Base-by-base conservation (phyloP, 495 filamentous ascomycete genomes). In the Halenospora varia region DNA sequence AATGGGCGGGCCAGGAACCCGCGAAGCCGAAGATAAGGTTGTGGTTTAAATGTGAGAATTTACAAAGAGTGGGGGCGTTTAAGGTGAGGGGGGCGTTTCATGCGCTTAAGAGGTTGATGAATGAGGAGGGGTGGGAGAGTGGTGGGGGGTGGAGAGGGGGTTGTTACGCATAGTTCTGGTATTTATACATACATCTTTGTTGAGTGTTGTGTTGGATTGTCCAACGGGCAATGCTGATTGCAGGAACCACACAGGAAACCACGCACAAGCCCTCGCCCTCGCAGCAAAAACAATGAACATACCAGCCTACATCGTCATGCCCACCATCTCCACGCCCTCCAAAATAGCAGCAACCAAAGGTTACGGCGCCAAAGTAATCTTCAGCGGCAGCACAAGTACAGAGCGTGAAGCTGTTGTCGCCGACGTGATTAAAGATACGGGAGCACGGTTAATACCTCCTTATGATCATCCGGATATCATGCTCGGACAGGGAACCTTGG, bases 21-120 rank as follows among this genome's bases (percentile, higher is more conserved):
- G 83, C 84, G 10, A 70, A 64, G 10, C 90, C 91, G 0, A 81
- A 73, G 24, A 77, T 96, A 35, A 79, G 82, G 6, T 79, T 98
- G 59, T 92, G 88, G 72, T 96, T 98, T 81, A 98, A 98, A 75
- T 96, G 91, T 73, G 93, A 98, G 76, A 96, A 97, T 73, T 79
- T 86, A 35, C 93, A 97, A 73, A 85, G 83, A 46, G 86, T 94
- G 51, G 94, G 93, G 53, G 93, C 93, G 15, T 98, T 98, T 75
- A 98, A 98, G 74, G 85, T 84, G 18, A 77, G 93, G 0, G 93
- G 93, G 2, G 93, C 94, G 1, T 95, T 95, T 61, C 90, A 97
- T 75, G 93, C 93, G 1, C 67, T 98, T 44, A 75, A 84, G 50
- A 68, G 88, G n/a, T 70, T 98, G 59, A 82, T 82, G 53, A 74